A percentile compares a stretch with the other conserved stretches of the same genome.
phyloP scores from a whole-genome alignment of 805 yeast genomes.

The Gaillardinia entomophila region DNA sequence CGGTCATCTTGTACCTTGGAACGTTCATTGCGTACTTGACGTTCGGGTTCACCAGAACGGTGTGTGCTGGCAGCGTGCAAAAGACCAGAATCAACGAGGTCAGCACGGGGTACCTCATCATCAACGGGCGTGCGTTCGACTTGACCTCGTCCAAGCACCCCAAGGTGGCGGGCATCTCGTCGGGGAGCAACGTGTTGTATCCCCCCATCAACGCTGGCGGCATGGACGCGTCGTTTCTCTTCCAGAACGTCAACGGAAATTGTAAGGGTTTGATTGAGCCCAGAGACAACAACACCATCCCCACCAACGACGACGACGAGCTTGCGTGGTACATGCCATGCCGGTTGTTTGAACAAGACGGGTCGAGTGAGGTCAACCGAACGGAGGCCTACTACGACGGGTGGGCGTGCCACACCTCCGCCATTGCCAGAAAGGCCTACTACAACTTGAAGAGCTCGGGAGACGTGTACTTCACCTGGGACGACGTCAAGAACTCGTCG shows the following conservation, averaged over 20 bases:
- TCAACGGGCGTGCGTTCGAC: constrained; percentile 79
- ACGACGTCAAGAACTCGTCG: constrained; percentile 61
- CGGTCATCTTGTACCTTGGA: constrained; percentile 69
- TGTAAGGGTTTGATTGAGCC: constrained; percentile 78
- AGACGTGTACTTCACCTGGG: constrained; percentile 87
- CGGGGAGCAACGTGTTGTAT: constrained; percentile 67
- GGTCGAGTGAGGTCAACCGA: constrained; percentile 61
- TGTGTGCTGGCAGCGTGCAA: constrained; percentile 45
- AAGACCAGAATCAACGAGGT: constrained; percentile 62
- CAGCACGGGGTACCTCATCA: constrained; percentile 53
- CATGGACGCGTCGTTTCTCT: constrained; percentile 73
- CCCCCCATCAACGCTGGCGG: constrained; percentile 91
- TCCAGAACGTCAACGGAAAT: constrained; percentile 89
- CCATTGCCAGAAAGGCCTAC: constrained; percentile 61
- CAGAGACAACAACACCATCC: constrained; percentile 63
- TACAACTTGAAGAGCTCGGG: constrained; percentile 57
- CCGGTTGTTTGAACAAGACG: constrained; percentile 61
- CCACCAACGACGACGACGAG: constrained; percentile 44
- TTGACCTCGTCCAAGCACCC: constrained; percentile 73
- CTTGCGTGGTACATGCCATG: constrained; percentile 98
- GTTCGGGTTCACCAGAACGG: constrained; percentile 84
- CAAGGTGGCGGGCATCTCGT: constrained; percentile 68
- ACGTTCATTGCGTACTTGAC: constrained; percentile 79
- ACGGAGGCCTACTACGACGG: constrained; percentile 67
- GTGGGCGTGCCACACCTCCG: constrained; percentile 86